Percentiles rank a stretch among this genome's conserved stretches.
Evolutionary conservation across 2,329 filamentous ascomycete genomes (phyloP).

Genomic region (Aspergillus sp.): DNA sequence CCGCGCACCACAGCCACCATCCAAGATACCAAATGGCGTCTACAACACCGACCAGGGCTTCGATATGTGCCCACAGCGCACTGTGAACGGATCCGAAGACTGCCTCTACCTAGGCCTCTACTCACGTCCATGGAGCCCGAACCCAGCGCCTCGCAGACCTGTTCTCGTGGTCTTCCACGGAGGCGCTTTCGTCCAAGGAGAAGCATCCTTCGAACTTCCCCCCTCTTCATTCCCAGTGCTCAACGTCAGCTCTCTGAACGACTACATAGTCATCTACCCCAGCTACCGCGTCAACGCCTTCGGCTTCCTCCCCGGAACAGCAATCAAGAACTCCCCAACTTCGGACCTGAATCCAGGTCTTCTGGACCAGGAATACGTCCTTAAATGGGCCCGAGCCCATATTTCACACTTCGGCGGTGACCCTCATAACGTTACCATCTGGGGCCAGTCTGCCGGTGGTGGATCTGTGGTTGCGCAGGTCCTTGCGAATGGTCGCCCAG

Average conservation of each 20-base stretch:
- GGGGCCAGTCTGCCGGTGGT: slow-evolving; percentile 57
- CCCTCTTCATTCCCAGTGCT: slow-evolving; percentile 59
- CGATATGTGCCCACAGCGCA: slow-evolving; percentile 60
- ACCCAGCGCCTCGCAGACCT: slow-evolving; percentile 45
- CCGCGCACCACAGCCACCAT: slow-evolving; percentile 59
- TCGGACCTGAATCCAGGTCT: slow-evolving; percentile 55
- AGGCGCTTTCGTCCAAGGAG: slow-evolving; percentile 61
- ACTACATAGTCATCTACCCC: slow-evolving; percentile 53
- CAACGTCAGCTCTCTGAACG: slow-evolving; percentile 53
- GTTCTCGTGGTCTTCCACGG: slow-evolving; percentile 63
- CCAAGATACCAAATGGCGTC: slow-evolving; percentile 46
- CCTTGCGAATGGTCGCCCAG: slow-evolving; percentile 49
- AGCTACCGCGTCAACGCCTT: slow-evolving; percentile 61
- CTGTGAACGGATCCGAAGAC: slow-evolving; percentile 59
- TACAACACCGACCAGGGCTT: slow-evolving; percentile 58
- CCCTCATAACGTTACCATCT: slow-evolving; percentile 52
- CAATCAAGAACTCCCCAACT: slow-evolving; percentile 43
- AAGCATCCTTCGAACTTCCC: slow-evolving; percentile 55
- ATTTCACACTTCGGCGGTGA: slow-evolving; percentile 57
- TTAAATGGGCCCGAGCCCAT: slow-evolving; percentile 56
- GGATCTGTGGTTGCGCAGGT: slow-evolving; percentile 42
- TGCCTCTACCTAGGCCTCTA: slow-evolving; percentile 63
- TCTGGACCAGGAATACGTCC: slow-evolving; percentile 52
- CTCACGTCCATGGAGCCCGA: slow-evolving; percentile 54
- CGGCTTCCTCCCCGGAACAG: slow-evolving; percentile 54